These are phyloP conservation scores for Talaromyces amestolkiae DNA, from an alignment of 2,329 filamentous ascomycete genomes.

Conservation along the genomic window DNA sequence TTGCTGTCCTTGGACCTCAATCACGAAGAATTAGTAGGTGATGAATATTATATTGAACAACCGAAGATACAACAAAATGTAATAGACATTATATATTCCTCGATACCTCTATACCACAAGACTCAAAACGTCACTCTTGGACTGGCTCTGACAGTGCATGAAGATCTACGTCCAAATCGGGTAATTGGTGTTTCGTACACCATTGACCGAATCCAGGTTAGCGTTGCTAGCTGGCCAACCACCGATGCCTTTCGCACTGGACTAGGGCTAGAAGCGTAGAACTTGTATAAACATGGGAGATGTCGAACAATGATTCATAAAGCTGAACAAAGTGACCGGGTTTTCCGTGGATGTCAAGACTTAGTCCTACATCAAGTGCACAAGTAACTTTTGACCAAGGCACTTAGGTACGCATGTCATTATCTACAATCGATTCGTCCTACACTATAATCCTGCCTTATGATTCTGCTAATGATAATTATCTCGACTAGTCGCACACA, in stretches of 20 bases:
- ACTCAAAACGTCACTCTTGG: background rate
- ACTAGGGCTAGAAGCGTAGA: background rate
- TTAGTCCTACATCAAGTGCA: too few species aligned
- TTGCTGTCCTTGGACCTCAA: background rate
- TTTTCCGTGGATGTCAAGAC: background rate
- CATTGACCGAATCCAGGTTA: background rate
- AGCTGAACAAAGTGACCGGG: background rate
- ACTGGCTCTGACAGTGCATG: background rate
- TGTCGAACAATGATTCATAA: background rate
- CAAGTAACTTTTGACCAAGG: too few species aligned
- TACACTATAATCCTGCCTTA: too few species aligned
- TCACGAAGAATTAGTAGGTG: background rate
- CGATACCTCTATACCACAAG: too few species aligned
- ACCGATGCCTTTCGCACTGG: background rate
- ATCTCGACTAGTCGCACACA: too few species aligned
- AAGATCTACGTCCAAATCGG: background rate
- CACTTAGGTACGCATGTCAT: too few species aligned
- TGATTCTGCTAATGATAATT: too few species aligned
- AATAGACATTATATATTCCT: background rate
- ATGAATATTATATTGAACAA: background rate
- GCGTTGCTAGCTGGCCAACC: background rate
- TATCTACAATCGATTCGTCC: too few species aligned
- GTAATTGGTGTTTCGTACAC: conserved; percentile 1
- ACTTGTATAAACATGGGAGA: background rate
- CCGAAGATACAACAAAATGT: too few species aligned